phyloP scores from a whole-genome alignment of 2,329 filamentous ascomycete species.

The Tympanopsis confertula region DNA sequence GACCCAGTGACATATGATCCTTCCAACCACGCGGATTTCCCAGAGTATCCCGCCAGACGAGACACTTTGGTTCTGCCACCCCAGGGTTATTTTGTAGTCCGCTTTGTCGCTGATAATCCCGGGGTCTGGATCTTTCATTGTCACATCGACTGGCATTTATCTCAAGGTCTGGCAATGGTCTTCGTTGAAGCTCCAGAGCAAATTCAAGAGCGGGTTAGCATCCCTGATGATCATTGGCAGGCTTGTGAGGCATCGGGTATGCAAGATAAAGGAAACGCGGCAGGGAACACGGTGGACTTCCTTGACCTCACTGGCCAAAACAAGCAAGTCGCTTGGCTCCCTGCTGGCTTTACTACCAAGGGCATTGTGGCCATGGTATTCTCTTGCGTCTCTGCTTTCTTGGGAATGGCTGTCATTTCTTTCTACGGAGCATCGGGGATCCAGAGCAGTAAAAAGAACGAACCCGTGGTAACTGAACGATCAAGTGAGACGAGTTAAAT shows the following conservation, averaged over 20 bases:
- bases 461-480: too few relatives aligned
- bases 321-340: constrained; percentile 38
- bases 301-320: constrained; percentile 55
- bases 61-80: constrained; percentile 58
- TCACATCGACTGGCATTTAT: constrained; percentile 69
- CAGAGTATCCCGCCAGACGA: constrained; percentile 47
- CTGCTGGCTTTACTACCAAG: constrained; percentile 51
- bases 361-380: constrained; percentile 69
- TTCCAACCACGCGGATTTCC: constrained; percentile 30
- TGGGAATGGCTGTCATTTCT: constrained; percentile 55
- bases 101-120: constrained; percentile 58
- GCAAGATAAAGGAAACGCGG: constrained; percentile 58
- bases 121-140: constrained; percentile 66
- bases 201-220: constrained; percentile 44
- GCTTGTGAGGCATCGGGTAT: constrained; percentile 41
- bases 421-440: constrained; percentile 54
- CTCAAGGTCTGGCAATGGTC: constrained; percentile 53
- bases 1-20: not conserved
- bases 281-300: constrained; percentile 53
- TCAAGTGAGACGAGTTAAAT: too few relatives aligned
- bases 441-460: too few relatives aligned
- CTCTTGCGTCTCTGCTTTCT: constrained; percentile 54
- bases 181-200: constrained; percentile 52
- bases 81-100: constrained; percentile 55
- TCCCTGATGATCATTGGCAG: constrained; percentile 47